These are phyloP conservation scores for Rhizodiscina lignyota DNA, from an alignment of 495 filamentous ascomycete genomes.

Conservation along the genomic window DNA sequence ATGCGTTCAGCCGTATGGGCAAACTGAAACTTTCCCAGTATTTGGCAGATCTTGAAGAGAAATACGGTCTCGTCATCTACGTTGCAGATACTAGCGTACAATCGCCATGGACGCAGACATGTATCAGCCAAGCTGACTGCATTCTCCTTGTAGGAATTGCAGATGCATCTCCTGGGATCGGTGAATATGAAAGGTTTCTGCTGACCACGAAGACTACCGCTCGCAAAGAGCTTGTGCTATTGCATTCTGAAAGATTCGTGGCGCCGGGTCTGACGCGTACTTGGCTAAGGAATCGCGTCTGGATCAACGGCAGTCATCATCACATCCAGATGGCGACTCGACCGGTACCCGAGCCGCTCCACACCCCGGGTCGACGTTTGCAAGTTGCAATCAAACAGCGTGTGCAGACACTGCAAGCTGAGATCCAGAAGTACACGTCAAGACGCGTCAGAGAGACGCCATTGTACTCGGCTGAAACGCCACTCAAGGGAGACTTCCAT, in stretches of 20 bases:
- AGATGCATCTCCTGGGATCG: slow-evolving; percentile 75
- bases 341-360: slow-evolving; percentile 56
- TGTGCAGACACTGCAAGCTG: slow-evolving; percentile 87
- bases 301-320: slow-evolving; percentile 98
- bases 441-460: slow-evolving; percentile 70
- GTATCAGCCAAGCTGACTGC: slow-evolving; percentile 89
- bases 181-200: slow-evolving; percentile 90
- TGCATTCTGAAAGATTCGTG: slow-evolving; percentile 84
- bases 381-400: slow-evolving; percentile 79
- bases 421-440: slow-evolving; percentile 95
- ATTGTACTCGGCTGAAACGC: slow-evolving; percentile 76
- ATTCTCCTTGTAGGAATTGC: slow-evolving; percentile 85
- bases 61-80: slow-evolving; percentile 88
- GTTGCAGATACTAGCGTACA: slow-evolving; percentile 96
- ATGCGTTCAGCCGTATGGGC: slow-evolving; percentile 94
- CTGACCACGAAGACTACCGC: slow-evolving; percentile 96
- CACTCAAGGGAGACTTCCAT: slow-evolving; percentile 94
- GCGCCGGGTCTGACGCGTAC: slow-evolving; percentile 63
- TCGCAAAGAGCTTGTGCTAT: slow-evolving; percentile 80
- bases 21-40: slow-evolving; percentile 94
- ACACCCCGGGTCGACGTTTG: slow-evolving; percentile 59
- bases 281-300: slow-evolving; percentile 87
- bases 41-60: slow-evolving; percentile 90
- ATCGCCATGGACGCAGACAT: slow-evolving; percentile 95
- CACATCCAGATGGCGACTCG: slow-evolving; percentile 94